These are phyloP conservation scores for Sequoiadendron giganteum DNA, from an alignment of 75 land plant species.

Conservation along the genomic window DNA sequence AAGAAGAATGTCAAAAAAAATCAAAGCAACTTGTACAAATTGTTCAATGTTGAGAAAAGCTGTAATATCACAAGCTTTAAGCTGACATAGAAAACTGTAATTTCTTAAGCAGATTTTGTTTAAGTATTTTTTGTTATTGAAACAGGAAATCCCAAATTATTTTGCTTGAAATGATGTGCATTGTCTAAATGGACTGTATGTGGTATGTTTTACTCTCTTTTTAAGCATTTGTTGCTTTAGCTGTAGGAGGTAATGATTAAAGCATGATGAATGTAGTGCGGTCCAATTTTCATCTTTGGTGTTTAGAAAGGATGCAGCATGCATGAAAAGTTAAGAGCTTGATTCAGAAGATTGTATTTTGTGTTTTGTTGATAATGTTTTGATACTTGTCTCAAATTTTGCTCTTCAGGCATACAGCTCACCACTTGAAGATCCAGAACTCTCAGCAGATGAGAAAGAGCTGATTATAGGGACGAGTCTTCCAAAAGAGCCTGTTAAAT, in stretches of 20 bases:
- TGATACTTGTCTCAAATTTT: not conserved
- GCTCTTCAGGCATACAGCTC: slow-evolving; percentile 75
- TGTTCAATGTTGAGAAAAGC: not conserved
- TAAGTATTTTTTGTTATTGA: not conserved
- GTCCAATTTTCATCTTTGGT: not conserved
- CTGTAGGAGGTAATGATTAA: not conserved
- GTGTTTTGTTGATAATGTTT: not conserved
- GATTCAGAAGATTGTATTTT: not conserved
- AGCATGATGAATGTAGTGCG: not conserved
- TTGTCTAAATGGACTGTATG: not conserved
- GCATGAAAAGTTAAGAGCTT: not conserved
- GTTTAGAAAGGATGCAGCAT: not conserved
- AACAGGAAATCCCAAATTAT: not conserved
- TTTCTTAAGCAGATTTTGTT: not conserved
- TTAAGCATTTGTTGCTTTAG: not conserved
- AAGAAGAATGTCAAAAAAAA: not conserved
- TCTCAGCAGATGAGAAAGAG: slow-evolving; percentile 64
- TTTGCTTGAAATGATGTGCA: not conserved
- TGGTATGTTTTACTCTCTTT: not conserved
- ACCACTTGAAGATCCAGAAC: slow-evolving; percentile 79
- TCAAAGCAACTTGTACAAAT: not conserved
- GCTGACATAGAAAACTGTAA: not conserved
- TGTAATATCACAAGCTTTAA: not conserved
- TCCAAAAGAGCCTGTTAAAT: slow-evolving; percentile 61
- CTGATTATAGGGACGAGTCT: slow-evolving; percentile 38